Base-by-base conservation (phyloP, 257 asterid genomes). In the Ligustrum vulgare region DNA sequence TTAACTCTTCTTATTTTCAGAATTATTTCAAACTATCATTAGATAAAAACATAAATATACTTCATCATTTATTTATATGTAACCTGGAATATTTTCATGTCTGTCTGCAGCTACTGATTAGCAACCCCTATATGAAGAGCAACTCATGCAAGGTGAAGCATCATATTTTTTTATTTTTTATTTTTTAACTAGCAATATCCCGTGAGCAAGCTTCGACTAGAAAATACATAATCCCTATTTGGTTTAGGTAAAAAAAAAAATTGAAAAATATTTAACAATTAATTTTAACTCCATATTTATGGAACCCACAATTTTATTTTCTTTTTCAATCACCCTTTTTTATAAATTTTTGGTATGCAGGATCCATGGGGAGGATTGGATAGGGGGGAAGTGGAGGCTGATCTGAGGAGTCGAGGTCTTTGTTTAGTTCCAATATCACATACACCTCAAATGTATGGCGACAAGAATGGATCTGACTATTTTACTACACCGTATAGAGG, bases 341-440 rank as follows among this genome's bases (percentile, higher is more conserved):
- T 6, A 8, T 10, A 41, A 41, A 15, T 41, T 41, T 0, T 41
- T 10, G 31, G 16, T 12, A 58, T 58, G 66, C 66, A 76, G 79
- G 73, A 67, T 10, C 23, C 72, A 20, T 76, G 69, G 78, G 79
- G 71, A 60, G 77, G 81, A 62, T 25, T 63, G 31, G 77, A 72
- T 18, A 73, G 32, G 28, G 62, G 74, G 28, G 75, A 62, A 5
- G 25, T 22, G 66, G 66, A 8, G 49, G 41, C 20, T 4, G 86
- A 79, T 37, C 49, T 82, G 22, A 76, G 63, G 47, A 79, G 77
- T 25, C 70, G 79, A 79, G 86, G 86, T 0, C 84, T 82, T 62
- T 82, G 86, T 67, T 51, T 82, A 22, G 80, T 82, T 22, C 86
- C 86, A 1, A 69, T 79, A 18, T 79, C 86, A 34, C 64, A 65